Base-by-base conservation (phyloP, 2,329 filamentous ascomycete genomes). In the Aspergillus sp. region DNA sequence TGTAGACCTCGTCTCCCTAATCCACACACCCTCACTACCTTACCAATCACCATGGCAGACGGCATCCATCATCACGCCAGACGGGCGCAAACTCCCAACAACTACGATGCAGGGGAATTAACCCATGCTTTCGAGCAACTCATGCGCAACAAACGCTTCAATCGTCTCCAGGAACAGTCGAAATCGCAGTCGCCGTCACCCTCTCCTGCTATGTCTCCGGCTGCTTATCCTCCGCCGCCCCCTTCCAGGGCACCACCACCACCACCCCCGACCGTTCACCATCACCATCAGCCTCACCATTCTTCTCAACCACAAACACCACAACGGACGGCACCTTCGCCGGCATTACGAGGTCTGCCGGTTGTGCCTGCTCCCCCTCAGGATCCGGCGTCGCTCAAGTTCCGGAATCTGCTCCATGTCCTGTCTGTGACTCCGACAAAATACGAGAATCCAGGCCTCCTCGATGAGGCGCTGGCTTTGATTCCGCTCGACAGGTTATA, bases 401-500 rank as follows among this genome's bases (percentile, higher is more conserved):
- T 90, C 58, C 79, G 85, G 57, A 94, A 85, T 68, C 79, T 94
- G 51, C 78, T 97, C 40, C 79, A 94, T 55, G 88, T 87, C 19
- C 72, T 97, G 19, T 95, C 91, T 10, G 78, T 86, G 49, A 95
- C 89, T 41, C 93, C 93, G 12, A 86, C 84, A 19, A 93, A 91
- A 65, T 98, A 94, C 72, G 93, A 98, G 69, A 97, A 98, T 67
- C 91, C 93, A 0, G 93, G 93, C 33, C 73, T 97, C 7, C 74
- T 98, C 44, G 93, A 98, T 64, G 91, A 97, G 66, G 93, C 91
- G 4, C 73, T 98, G 12, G 81, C 86, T 51, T 81, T 82, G 34
- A 88, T 98, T 42, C 91, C 91, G 0, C 73, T 97, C 29, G 88
- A 96, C 63, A 81, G 88, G 56, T 88, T 98, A 57, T 97, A 97